phyloP scores from a whole-genome alignment of 2,329 filamentous ascomycete genomes.

The Exophiala calicioides region DNA sequence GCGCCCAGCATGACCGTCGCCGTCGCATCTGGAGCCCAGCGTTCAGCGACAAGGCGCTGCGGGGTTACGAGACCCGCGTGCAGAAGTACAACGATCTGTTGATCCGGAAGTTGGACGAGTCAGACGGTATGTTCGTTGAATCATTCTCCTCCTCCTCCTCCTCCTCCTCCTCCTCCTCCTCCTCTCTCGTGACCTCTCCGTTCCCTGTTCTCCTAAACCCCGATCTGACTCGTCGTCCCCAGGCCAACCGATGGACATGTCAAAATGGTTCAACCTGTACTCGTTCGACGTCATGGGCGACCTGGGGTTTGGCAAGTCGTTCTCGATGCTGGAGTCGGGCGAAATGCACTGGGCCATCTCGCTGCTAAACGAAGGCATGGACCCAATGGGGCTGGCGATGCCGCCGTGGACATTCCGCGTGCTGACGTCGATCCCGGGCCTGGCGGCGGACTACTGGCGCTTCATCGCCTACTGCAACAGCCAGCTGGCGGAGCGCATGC shows the following conservation, averaged over 20 bases:
- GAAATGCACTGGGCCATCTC: slow-evolving; percentile 39
- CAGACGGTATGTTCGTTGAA: slow-evolving; percentile 24
- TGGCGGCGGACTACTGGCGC: slow-evolving; percentile 35
- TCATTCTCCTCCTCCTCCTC: too few relatives aligned
- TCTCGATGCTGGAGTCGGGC: slow-evolving; percentile 35
- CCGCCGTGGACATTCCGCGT: slow-evolving; percentile 31
- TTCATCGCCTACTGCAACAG: slow-evolving; percentile 41
- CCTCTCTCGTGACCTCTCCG: too few relatives aligned
- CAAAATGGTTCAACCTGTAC: slow-evolving; percentile 39
- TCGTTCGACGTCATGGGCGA: slow-evolving; percentile 42
- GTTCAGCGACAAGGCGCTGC: slow-evolving; percentile 44
- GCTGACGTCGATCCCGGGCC: slow-evolving; percentile 35
- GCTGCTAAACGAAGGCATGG: slow-evolving; percentile 38
- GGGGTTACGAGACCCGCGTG: slow-evolving; percentile 45
- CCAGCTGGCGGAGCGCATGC: slow-evolving; percentile 37
- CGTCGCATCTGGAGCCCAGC: slow-evolving; percentile 45
- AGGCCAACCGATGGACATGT: slow-evolving; percentile 38
- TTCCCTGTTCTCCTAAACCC: not conserved
- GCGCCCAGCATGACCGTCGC: slow-evolving; percentile 40
- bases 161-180: too few relatives aligned
- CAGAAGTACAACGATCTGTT: slow-evolving; percentile 40
- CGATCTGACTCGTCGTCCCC: not conserved
- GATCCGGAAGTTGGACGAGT: slow-evolving; percentile 34
- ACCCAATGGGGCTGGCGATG: slow-evolving; percentile 24
- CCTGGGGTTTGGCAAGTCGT: slow-evolving; percentile 37